Percentiles rank a stretch among this genome's conserved stretches.
phyloP scores from a whole-genome alignment of 106 monocot genomes.

The Acorus gramineus region DNA sequence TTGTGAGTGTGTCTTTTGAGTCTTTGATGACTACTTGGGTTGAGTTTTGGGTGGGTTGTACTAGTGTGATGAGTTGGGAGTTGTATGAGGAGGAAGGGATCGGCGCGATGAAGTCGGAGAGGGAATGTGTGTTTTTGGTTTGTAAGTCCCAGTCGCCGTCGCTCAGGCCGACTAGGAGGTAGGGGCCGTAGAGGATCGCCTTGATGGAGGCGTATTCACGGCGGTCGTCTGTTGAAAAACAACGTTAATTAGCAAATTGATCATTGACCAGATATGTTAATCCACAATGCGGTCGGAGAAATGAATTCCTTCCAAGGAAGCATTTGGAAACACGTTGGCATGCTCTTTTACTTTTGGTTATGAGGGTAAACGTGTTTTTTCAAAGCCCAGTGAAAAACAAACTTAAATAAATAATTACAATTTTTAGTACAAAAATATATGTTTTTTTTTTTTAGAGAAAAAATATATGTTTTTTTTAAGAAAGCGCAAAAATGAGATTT shows the following conservation, averaged over 20 bases:
- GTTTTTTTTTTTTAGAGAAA: no score
- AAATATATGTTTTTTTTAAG: no score
- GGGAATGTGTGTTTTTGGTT: slow-evolving; percentile 23
- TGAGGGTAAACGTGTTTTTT: no score
- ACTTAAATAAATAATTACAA: no score
- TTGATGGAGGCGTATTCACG: slow-evolving; percentile 56
- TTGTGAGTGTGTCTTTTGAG: slow-evolving; percentile 42
- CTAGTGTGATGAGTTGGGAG: slow-evolving; percentile 49
- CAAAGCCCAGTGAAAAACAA: no score
- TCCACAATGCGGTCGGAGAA: no score
- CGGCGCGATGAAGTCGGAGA: slow-evolving; percentile 61
- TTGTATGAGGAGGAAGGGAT: slow-evolving; percentile 34
- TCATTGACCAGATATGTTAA: no score
- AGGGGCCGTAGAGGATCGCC: slow-evolving; percentile 73
- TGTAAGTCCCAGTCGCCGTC: slow-evolving; percentile 62
- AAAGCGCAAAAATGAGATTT: no score
- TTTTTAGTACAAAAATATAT: no score
- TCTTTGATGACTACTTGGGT: slow-evolving; percentile 35
- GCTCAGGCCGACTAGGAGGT: slow-evolving; percentile 76
- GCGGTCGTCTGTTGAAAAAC: slow-evolving; percentile 56
- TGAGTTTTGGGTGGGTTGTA: slow-evolving; percentile 30
- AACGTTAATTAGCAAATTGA: not conserved
- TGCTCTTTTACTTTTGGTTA: no score
- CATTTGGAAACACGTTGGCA: no score
- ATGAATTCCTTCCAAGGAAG: no score